Evolutionary conservation across 345 rosid species (phyloP), one percentile per base, ranked within the genome.

Genomic region (Boechera divaricarpa): DNA sequence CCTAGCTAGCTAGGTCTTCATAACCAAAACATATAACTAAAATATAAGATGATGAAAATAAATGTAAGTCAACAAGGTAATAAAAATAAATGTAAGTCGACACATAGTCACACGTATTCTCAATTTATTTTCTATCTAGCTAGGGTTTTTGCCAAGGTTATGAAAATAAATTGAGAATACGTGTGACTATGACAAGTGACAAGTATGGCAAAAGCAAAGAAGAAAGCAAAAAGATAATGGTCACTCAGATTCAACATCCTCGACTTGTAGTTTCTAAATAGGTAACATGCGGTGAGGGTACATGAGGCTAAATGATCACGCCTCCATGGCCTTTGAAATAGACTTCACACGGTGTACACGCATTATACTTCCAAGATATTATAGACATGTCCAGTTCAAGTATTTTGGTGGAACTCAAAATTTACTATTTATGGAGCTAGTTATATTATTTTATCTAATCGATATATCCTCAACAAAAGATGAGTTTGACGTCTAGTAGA

Each of bases 281-380:
- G 77, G 77, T 72, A 72, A 78, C 77, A 72, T 71, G 81, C 66
- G 76, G 76, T 63, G 64, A 69, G 57, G 75, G 49, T 69, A 15
- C 51, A 54, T 47, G 70, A 55, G 59, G 28, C 66, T 36, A 63
- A n/a, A 47, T 70, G 72, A 77, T 64, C 48, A 62, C 41, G 69
- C 57, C 12, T 48, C 24, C 48, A 47, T 70, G 52, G n/a, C 57
- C 73, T 49, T 78, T 78, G 73, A 66, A 48, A 72, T 71, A 48
- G 77, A 72, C 73, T 65, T 52, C 53, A 41, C 61, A 12, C 16
- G 29, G 24, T 13, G 45, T 70, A 21, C 52, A 53, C 45, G 35
- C 42, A 16, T 63, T 52, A n/a, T 29, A 32, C 71, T 44, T 63
- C 63, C 39, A 69, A 69, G 57, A 70, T 63, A 70, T 45, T 47